Percentiles rank a stretch among this genome's conserved stretches.
Evolutionary conservation across 805 yeast species (phyloP).

Genomic region (Kurtzmaniella cleridarum): DNA sequence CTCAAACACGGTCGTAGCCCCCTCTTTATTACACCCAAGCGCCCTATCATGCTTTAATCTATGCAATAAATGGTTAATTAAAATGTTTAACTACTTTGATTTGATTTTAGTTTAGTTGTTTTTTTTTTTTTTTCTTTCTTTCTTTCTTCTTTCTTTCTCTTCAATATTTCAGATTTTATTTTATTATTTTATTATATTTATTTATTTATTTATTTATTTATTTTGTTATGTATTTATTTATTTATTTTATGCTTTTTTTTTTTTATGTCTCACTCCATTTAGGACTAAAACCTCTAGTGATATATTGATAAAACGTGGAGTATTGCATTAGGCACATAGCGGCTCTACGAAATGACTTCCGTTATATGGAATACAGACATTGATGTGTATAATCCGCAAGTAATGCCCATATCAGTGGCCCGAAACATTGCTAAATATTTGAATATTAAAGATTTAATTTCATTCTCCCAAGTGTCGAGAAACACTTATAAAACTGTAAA

Average conservation of each 20-base stretch:
- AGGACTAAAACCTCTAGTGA: no score
- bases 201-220: no score
- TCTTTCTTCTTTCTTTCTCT: not conserved
- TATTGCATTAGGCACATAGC: not conserved
- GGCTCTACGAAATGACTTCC: conserved; percentile 28
- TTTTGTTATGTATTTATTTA: no score
- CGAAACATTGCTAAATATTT: conserved; percentile 27
- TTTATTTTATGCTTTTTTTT: not conserved
- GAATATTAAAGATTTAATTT: conserved; percentile 32
- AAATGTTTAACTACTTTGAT: no score
- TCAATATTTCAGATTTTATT: not conserved
- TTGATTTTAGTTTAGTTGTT: not conserved
- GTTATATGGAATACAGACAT: conserved; percentile 43
- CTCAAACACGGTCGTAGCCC: no score
- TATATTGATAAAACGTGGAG: no score
- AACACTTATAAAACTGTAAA: conserved; percentile 33
- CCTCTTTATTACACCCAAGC: no score
- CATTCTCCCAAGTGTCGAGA: conserved; percentile 32
- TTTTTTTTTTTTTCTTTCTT: not conserved
- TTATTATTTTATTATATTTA: not conserved
- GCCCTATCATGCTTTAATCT: no score
- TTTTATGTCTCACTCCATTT: no score
- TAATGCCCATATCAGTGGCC: conserved; percentile 36
- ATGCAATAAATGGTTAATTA: no score
- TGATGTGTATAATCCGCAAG: conserved; percentile 35